phyloP scores from a whole-genome alignment of 495 filamentous ascomycete genomes.

The Neurospora sp. region DNA sequence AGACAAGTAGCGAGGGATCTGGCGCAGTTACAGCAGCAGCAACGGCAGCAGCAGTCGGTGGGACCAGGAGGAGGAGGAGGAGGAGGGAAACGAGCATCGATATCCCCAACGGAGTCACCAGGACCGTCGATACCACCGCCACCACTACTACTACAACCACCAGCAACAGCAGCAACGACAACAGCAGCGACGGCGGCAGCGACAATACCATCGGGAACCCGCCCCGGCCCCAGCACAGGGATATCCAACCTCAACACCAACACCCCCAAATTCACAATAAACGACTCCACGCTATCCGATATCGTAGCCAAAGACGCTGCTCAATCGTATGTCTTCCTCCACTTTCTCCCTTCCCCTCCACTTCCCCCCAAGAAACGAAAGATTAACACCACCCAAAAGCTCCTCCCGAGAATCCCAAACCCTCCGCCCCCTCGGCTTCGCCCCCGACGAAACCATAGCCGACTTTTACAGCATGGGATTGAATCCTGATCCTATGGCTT shows the following conservation, averaged over 20 bases:
- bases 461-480: slow-evolving; percentile 29
- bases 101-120: background rate
- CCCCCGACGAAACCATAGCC: slow-evolving; percentile 26
- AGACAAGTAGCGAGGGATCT: background rate
- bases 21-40: background rate
- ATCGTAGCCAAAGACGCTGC: slow-evolving; percentile 28
- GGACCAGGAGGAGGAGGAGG: background rate
- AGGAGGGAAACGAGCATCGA: background rate
- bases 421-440: slow-evolving; percentile 25
- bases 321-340: slow-evolving; percentile 11
- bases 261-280: background rate
- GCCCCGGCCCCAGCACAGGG: background rate
- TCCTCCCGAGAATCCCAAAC: slow-evolving; percentile 22
- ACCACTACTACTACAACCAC: background rate
- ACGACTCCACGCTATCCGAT: slow-evolving; percentile 18
- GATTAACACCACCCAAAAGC: too few relatives aligned
- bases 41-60: background rate
- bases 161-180: background rate
- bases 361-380: background rate
- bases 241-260: background rate
- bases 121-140: background rate
- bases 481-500: slow-evolving; percentile 14
- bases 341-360: background rate
- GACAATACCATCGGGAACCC: too few relatives aligned
- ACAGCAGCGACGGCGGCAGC: background rate